Percentiles rank a stretch among this genome's conserved stretches.
Conservation (phyloP, 345 rosid genomes). For the Odontarrhena argentea region DNA sequence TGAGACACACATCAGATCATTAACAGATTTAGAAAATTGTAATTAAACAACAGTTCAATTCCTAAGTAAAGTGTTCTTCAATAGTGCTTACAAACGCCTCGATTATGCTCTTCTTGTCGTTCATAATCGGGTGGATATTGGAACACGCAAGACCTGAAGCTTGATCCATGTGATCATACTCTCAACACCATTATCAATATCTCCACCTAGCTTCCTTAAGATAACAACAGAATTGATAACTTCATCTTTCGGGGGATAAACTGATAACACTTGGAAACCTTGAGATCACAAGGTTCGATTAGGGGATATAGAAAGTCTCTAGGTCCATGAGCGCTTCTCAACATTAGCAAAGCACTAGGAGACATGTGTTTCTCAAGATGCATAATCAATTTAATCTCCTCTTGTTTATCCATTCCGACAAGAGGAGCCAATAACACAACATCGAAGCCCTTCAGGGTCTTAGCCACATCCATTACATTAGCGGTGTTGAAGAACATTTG, state of each 20-base stretch:
- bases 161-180: slow-evolving; percentile 31
- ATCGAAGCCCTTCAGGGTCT: slow-evolving; percentile 59
- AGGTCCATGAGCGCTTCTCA: slow-evolving; percentile 95
- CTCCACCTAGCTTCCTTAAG: slow-evolving; percentile 50
- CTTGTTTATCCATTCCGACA: slow-evolving; percentile 85
- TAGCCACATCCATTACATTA: slow-evolving; percentile 58
- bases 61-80: slow-evolving; percentile 49
- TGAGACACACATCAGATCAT: background rate
- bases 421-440: slow-evolving; percentile 93
- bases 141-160: slow-evolving; percentile 43
- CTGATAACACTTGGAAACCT: slow-evolving; percentile 73
- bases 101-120: slow-evolving; percentile 58
- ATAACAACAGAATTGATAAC: slow-evolving; percentile 77
- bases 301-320: slow-evolving; percentile 88
- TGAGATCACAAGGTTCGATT: slow-evolving; percentile 65
- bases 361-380: slow-evolving; percentile 80
- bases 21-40: slow-evolving; percentile 19
- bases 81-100: slow-evolving; percentile 56
- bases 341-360: slow-evolving; percentile 67
- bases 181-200: background rate
- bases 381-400: slow-evolving; percentile 56
- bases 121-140: slow-evolving; percentile 54
- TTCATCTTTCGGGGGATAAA: slow-evolving; percentile 83
- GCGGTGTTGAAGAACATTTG: slow-evolving; percentile 70
- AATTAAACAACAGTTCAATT: slow-evolving; percentile 3